Conservation (phyloP, 1,284 basidiomycete genomes). For the Fomitopsis betulina region DNA sequence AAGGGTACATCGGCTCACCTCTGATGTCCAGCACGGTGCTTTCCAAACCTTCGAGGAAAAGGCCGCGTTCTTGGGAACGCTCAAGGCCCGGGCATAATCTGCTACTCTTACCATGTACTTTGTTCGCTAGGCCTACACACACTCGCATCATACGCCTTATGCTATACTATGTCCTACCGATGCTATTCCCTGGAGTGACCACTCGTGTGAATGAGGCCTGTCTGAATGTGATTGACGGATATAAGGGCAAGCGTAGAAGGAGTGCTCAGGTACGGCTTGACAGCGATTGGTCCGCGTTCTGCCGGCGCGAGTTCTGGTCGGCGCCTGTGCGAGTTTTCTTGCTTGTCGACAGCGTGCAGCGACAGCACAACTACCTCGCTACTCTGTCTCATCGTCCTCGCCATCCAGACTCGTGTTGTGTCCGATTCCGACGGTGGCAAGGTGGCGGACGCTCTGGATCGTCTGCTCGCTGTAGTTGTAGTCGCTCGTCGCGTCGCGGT, state of each 20-base stretch:
- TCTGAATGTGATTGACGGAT: background rate
- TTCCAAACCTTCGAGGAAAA: conserved; percentile 98
- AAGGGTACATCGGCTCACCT: conserved; percentile 2
- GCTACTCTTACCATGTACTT: conserved; percentile 10
- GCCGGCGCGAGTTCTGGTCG: background rate
- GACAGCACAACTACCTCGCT: background rate
- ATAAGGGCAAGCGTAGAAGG: too few species aligned
- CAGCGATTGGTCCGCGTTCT: background rate
- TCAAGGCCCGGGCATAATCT: conserved; percentile 71
- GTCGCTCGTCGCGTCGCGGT: conserved; percentile 41
- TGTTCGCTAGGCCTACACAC: conserved; percentile 26
- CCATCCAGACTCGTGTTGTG: background rate
- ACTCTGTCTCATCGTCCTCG: background rate
- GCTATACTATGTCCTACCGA: conserved; percentile 36
- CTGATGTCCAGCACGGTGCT: conserved; percentile 67
- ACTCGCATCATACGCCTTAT: conserved; percentile 26
- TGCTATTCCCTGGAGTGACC: conserved; percentile 5
- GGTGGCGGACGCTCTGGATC: background rate
- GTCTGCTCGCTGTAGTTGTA: conserved; percentile 3
- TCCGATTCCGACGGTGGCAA: background rate
- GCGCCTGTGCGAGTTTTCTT: background rate
- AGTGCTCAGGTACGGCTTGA: background rate
- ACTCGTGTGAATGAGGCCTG: background rate
- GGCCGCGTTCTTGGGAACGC: conserved; percentile 88
- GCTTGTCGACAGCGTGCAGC: background rate